Evolutionary conservation across 345 rosid genomes (phyloP), one percentile per base, ranked within the genome.

Genomic region (Cochlearia excelsa): DNA sequence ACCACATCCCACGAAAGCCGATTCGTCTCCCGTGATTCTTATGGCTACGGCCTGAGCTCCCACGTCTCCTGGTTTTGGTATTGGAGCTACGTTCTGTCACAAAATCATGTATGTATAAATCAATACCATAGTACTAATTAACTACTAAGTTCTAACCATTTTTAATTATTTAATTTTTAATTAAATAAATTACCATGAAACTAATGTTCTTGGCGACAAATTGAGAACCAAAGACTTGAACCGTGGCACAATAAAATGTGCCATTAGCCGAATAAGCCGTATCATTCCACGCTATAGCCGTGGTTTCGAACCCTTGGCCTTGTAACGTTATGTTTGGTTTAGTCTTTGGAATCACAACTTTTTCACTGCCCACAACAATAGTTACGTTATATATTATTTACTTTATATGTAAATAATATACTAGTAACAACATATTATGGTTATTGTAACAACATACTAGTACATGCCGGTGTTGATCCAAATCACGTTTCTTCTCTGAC

Each of bases 11-110:
- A 74, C 64, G 48, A 92, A 92, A 4, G 81, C 83, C 0, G 93
- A 75, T 68, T 83, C 69, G 58, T 92, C 99, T 51, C 91, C 95
- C 0, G 75, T 28, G 26, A 89, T 70, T 71, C 97, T 82, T 34
- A 89, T 75, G 5, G 97, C 97, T 37, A 92, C 98, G 6, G 91
- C 95, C 58, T 92, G 98, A 4, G 89, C 95, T 49, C 91, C 95
- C 0, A 46, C 50, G 23, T 75, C 95, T 8, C 98, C 98, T 0
- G 98, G 98, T 7, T 69, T 77, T 2, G 95, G 88, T 45, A 84
- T 82, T 4, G 95, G 94, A 11, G 95, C 98, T 29, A 84, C 78
- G 65, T 91, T 91, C 95, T 87, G 30, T 23, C 45, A 48, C 66
- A 46, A 41, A 37, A 4, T 1, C 10, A 50, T 51, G 51, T 11